Conservation (phyloP, 257 asterid species). For the Anisodus acutangulus region DNA sequence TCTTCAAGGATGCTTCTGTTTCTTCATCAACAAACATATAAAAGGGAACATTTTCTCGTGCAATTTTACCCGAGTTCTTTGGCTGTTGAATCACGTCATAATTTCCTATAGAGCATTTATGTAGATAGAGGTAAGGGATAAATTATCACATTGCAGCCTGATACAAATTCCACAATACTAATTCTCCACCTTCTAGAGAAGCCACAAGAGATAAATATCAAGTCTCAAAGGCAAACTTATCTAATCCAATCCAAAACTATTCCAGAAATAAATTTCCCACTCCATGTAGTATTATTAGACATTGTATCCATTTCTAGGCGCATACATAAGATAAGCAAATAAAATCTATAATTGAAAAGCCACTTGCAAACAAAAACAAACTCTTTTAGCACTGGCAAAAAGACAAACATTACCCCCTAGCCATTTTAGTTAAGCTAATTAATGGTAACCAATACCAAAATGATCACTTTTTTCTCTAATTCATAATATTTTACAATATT, state of each 20-base stretch:
- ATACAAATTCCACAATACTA: not conserved
- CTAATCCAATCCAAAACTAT: not conserved
- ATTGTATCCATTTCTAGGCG: not conserved
- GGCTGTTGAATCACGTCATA: slow-evolving; percentile 93
- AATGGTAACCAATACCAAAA: not conserved
- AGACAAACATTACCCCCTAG: not conserved
- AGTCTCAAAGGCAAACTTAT: not conserved
- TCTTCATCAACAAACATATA: slow-evolving; percentile 94
- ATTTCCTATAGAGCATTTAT: slow-evolving; percentile 59
- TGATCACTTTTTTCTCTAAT: not conserved
- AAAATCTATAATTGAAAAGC: not conserved
- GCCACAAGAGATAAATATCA: not conserved
- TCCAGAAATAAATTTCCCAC: not conserved
- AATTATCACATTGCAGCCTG: not conserved
- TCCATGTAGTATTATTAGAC: not conserved
- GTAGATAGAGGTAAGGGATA: not conserved
- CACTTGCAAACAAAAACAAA: not conserved
- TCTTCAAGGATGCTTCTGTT: slow-evolving; percentile 78
- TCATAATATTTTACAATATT: not conserved
- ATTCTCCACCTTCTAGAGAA: not conserved
- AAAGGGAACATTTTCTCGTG: slow-evolving; percentile 66
- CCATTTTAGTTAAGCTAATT: not conserved
- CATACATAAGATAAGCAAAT: not conserved
- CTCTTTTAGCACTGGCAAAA: not conserved
- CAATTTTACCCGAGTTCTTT: slow-evolving; percentile 58